phyloP scores from a whole-genome alignment of 192 early-diverging fungal genomes.

The Pilaira anomala region DNA sequence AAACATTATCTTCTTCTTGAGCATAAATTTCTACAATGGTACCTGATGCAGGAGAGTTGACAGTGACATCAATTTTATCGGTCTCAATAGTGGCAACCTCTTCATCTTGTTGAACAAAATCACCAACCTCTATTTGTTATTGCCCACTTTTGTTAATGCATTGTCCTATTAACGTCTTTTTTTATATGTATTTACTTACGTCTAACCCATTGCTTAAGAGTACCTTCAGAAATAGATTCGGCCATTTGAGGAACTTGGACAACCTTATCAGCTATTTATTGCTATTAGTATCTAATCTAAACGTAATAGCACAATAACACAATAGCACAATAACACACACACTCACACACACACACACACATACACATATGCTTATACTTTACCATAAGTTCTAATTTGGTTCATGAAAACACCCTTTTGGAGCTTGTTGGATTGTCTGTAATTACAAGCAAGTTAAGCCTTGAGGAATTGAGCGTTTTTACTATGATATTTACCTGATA shows the following conservation, averaged over 20 bases:
- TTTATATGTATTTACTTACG: constrained; percentile 52
- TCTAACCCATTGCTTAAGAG: constrained; percentile 93
- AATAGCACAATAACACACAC: too few species aligned
- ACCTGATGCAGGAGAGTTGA: constrained; percentile 93
- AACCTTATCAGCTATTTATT: constrained; percentile 66
- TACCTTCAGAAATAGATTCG: constrained; percentile 98
- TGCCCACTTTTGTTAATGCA: background rate
- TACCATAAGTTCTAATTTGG: constrained; percentile 29
- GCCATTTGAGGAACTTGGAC: constrained; percentile 98
- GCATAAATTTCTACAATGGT: constrained; percentile 56
- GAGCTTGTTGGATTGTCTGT: background rate
- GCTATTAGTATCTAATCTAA: too few species aligned
- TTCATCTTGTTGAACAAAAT: constrained; percentile 92
- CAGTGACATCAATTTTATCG: constrained; percentile 97
- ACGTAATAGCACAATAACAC: too few species aligned
- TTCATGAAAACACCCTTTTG: background rate
- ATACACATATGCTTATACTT: background rate
- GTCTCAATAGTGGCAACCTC: constrained; percentile 97
- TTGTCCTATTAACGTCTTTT: background rate
- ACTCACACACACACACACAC: background rate
- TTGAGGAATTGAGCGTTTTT: background rate
- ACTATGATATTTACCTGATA: constrained; percentile 16
- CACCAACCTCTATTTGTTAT: constrained; percentile 81
- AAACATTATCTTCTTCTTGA: constrained; percentile 35
- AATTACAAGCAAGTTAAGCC: background rate